Evolutionary conservation across 2,329 filamentous ascomycete species (phyloP), one percentile per base, ranked within the genome.

Genomic region (Westerdykella ornata): DNA sequence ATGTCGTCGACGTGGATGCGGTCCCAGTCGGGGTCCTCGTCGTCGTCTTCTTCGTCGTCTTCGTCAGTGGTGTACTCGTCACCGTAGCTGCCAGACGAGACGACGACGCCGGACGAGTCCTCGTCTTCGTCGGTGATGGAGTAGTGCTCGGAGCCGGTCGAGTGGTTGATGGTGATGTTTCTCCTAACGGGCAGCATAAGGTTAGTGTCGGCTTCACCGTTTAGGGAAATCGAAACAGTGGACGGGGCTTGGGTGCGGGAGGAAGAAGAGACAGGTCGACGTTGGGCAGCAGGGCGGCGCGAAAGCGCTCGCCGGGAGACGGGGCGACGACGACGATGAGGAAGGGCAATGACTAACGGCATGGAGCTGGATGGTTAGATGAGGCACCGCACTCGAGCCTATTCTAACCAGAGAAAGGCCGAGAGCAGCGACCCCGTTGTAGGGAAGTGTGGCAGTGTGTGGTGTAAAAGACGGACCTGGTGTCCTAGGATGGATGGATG

Each of bases 281-380:
- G 41, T 45, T 49, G 57, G 51, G 45, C 49, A 46, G 48, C 47
- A 47, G 54, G 51, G 47, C 56, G 60, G 49, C 49, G 56, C 53
- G 59, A 59, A 48, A 53, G 49, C 52, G 57, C 49, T 47, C 55
- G 59, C 45, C 48, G 50, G 38, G 52, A 51, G 35, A 43, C 46
- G 39, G 48, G 26, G 44, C 45, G 43, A 51, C 53, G 47, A 48
- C 53, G 59, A 57, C 47, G 54, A 50, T 59, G 52, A 52, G 61
- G 60, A 52, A 65, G 59, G 57, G 60, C 55, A 59, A 64, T 58
- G 57, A 66, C 64, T 67, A 66, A 67, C 64, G 63, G 63, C 65
- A 68, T 68, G 62, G 61, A 58, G 59, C 54, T 61, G 56, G 56
- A 52, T 51, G 49, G 53, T 37, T 44, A 42, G 43, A 52, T 51